phyloP scores from a whole-genome alignment of 2,329 filamentous ascomycete species.

The Samsoniella hepiali region DNA sequence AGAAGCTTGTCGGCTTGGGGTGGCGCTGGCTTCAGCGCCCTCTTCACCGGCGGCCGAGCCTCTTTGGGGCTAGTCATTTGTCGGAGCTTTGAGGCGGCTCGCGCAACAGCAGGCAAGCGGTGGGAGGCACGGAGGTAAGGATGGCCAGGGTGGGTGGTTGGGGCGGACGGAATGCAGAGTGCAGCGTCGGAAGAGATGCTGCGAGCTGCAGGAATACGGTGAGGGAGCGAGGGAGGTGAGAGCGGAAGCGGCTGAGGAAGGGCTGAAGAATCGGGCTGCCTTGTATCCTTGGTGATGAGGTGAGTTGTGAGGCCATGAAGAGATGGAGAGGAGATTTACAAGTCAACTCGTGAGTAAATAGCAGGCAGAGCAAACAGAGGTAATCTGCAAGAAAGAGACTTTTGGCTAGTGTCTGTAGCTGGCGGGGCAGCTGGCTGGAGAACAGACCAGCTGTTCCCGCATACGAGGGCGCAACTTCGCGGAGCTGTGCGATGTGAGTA shows the following conservation, averaged over 20 bases:
- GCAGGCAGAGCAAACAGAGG: too few relatives aligned
- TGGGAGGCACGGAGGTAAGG: not conserved
- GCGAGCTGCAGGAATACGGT: conserved; percentile 5
- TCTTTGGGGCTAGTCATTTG: conserved; percentile 20
- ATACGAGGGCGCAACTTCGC: not conserved
- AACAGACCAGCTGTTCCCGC: conserved; percentile 3
- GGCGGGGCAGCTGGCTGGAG: conserved; percentile 2
- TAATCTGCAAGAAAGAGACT: not conserved
- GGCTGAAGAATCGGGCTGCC: not conserved
- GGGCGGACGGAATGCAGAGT: conserved; percentile 6
- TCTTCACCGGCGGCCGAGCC: conserved; percentile 18
- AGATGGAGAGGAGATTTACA: not conserved
- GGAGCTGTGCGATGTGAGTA: not conserved
- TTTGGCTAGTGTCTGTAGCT: not conserved
- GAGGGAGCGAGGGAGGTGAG: not conserved
- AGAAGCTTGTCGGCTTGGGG: not conserved
- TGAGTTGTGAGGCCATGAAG: not conserved
- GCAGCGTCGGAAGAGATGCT: conserved; percentile 10
- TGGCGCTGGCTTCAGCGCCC: conserved; percentile 12
- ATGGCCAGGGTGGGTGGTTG: not conserved
- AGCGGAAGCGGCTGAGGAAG: not conserved
- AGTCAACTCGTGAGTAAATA: not conserved
- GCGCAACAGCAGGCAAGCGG: not conserved
- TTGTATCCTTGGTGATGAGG: not conserved
- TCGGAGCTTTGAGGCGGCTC: conserved; percentile 13